These are phyloP conservation scores for Pittosporum tobira DNA, from an alignment of 129 eudicot genomes.

Conservation along the genomic window DNA sequence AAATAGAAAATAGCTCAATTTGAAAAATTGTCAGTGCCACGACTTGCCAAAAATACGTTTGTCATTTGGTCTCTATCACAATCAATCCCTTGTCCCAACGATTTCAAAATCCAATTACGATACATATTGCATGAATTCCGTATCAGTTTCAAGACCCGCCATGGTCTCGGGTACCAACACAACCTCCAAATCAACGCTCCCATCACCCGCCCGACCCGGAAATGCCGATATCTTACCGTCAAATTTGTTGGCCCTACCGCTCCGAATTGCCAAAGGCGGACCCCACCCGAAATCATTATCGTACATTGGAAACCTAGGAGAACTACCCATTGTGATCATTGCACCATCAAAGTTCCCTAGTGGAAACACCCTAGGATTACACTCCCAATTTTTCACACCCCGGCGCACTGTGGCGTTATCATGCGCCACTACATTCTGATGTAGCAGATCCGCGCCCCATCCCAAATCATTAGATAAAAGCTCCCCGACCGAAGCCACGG, in stretches of 20 bases:
- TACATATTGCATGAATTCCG: slow-evolving; percentile 74
- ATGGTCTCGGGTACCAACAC: slow-evolving; percentile 60
- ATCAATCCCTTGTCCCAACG: too few species aligned
- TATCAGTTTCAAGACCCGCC: slow-evolving; percentile 44
- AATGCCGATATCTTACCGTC: slow-evolving; percentile 79
- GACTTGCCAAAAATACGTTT: too few species aligned
- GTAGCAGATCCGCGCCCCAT: slow-evolving; percentile 61
- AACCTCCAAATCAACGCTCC: slow-evolving; percentile 76
- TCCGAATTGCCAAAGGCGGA: slow-evolving; percentile 58
- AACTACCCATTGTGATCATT: slow-evolving; percentile 85
- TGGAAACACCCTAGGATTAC: slow-evolving; percentile 62
- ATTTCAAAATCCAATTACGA: too few species aligned
- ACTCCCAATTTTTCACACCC: slow-evolving; percentile 72
- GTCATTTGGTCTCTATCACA: too few species aligned
- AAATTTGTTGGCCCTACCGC: slow-evolving; percentile 70
- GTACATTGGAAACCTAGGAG: slow-evolving; percentile 83
- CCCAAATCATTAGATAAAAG: slow-evolving; percentile 42
- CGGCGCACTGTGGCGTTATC: slow-evolving; percentile 53
- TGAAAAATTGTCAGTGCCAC: too few species aligned
- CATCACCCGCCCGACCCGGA: slow-evolving; percentile 52
- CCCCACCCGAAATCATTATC: slow-evolving; percentile 88
- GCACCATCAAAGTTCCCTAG: slow-evolving; percentile 84
- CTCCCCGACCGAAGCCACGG: slow-evolving; percentile 53
- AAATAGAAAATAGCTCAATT: too few species aligned
- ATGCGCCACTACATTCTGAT: slow-evolving; percentile 65